These are phyloP conservation scores for Plasmodiophora brassicae DNA, from an alignment of 208 protist genomes.

Conservation along the genomic window DNA sequence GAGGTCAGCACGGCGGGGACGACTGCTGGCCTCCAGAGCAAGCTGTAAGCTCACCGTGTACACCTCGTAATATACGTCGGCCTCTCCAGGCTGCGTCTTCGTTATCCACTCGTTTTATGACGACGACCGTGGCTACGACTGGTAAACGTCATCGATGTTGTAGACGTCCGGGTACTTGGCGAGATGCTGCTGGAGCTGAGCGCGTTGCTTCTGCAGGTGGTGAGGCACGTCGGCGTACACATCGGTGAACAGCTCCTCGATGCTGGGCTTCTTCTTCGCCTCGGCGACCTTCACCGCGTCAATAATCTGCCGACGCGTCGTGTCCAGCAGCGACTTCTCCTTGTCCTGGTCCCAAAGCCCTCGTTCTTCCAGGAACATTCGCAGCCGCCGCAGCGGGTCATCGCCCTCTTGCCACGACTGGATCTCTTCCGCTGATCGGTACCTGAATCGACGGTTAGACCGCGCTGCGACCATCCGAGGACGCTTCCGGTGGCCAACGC, in stretches of 20 bases:
- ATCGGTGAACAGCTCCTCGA: constrained; percentile 39
- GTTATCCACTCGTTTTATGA: no score
- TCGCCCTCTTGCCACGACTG: not conserved
- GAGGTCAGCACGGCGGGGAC: not conserved
- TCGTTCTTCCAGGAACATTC: constrained; percentile 2
- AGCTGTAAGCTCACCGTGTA: no score
- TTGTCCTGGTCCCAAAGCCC: constrained; percentile 18
- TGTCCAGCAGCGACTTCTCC: not conserved
- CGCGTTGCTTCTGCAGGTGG: constrained; percentile 35
- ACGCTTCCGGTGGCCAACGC: not conserved
- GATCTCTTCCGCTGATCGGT: constrained; percentile 40
- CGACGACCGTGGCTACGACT: no score
- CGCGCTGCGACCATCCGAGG: not conserved
- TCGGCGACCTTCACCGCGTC: not conserved
- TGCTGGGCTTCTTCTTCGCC: not conserved
- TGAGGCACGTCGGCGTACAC: constrained; percentile 36
- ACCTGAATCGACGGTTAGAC: not conserved
- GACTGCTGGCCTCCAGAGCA: not conserved
- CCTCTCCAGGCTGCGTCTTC: no score
- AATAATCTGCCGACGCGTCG: not conserved
- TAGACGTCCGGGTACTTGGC: not conserved
- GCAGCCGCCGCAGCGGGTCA: constrained; percentile 11
- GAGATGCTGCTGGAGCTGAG: not conserved
- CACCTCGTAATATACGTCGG: no score
- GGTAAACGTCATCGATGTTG: constrained; percentile 4